These are phyloP conservation scores for Aureobasidium sp. DNA, from an alignment of 2,329 filamentous ascomycete genomes.

Conservation along the genomic window DNA sequence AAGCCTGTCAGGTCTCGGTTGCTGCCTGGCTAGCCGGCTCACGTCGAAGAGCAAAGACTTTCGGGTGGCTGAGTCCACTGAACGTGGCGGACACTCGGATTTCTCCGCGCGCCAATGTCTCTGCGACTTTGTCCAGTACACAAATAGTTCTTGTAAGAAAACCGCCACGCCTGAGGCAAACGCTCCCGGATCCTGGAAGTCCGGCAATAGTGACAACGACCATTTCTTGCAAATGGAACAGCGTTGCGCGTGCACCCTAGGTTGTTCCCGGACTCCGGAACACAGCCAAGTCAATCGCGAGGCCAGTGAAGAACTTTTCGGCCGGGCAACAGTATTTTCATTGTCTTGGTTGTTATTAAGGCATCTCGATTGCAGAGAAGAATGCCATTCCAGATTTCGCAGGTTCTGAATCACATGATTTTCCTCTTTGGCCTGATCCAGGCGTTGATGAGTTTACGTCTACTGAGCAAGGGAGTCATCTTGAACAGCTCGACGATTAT, in stretches of 20 bases:
- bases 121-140: slow-evolving; percentile 8
- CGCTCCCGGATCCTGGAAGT: neutral
- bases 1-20: slow-evolving; percentile 6
- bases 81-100: no score
- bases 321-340: neutral
- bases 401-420: no score
- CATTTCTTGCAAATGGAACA: neutral
- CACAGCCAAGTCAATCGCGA: neutral
- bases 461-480: no score
- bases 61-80: no score
- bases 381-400: no score
- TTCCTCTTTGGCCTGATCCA: no score
- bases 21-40: slow-evolving; percentile 13
- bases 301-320: neutral
- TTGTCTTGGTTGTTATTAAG: slow-evolving; percentile 4
- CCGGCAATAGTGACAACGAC: neutral
- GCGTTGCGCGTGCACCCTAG: slow-evolving; percentile 1
- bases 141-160: neutral
- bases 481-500: no score
- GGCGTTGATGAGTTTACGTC: no score
- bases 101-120: neutral
- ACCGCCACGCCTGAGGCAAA: slow-evolving; percentile 14
- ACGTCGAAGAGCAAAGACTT: no score
- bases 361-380: no score
- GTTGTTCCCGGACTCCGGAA: neutral